These are phyloP conservation scores for Lecanicillium sp. DNA, from an alignment of 2,329 filamentous ascomycete species.

Conservation along the genomic window DNA sequence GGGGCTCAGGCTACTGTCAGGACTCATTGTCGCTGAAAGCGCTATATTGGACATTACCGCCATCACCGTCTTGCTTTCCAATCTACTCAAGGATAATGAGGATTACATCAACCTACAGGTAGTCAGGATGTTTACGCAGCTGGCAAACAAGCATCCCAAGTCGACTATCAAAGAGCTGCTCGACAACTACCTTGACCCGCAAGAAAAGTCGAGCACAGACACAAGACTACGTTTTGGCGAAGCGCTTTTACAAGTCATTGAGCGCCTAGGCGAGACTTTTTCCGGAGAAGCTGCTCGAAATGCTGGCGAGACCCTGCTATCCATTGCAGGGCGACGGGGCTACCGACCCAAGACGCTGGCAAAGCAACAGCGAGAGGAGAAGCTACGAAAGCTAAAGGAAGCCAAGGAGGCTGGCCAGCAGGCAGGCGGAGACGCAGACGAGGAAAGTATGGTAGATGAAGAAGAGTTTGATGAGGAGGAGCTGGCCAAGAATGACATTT, in stretches of 20 bases:
- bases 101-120: conserved; percentile 65
- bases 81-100: conserved; percentile 56
- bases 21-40: conserved; percentile 45
- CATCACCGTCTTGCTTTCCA: conserved; percentile 53
- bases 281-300: conserved; percentile 41
- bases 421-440: conserved; percentile 39
- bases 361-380: conserved; percentile 43
- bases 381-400: conserved; percentile 37
- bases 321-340: conserved; percentile 55
- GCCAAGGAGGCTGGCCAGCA: conserved; percentile 15
- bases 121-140: conserved; percentile 54
- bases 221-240: conserved; percentile 61
- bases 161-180: conserved; percentile 54
- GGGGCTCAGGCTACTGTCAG: conserved; percentile 51
- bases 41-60: conserved; percentile 59
- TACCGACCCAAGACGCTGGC: conserved; percentile 50
- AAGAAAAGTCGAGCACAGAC: conserved; percentile 51
- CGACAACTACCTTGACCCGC: conserved; percentile 58
- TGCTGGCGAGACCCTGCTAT: conserved; percentile 51
- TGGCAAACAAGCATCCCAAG: conserved; percentile 54
- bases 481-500: conserved; percentile 37
- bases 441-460: conserved; percentile 31
- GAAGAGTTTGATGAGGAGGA: conserved; percentile 36
- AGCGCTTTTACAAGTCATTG: conserved; percentile 54
- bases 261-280: conserved; percentile 49